Evolutionary conservation across 2,329 filamentous ascomycete genomes (phyloP), one percentile per base, ranked within the genome.

Genomic region (Fonsecaea nubica): DNA sequence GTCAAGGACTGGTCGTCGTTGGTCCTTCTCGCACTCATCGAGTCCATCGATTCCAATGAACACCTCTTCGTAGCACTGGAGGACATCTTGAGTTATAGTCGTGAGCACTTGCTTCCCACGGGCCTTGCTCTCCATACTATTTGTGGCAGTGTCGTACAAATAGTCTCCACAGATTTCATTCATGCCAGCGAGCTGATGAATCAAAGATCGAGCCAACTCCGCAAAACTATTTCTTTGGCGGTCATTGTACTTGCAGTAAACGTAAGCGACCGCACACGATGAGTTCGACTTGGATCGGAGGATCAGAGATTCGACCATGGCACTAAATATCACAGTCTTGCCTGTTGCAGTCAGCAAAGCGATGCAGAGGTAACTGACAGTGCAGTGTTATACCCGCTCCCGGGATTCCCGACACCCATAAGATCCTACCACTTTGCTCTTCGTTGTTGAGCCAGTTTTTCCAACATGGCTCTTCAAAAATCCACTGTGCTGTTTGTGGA

Each of bases 371-470:
- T 13, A 15, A 13, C 10, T 40, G 36, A 15, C 36, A 18, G 15
- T 4, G 9, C 15, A 21, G 48, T 52, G 4, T 18, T 30, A 4
- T 21, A 52, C 48, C 48, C 9, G 48, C 48, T 21, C 15, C 48
- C 25, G 48, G 48, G 15, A 52, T 52, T 30, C 13, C 48, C 6
- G 15, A 52, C 10, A 52, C 48, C 48, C n/a, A 52, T 9, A 52
- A n/a, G n/a, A 52, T 30, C 2, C 48, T 52, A 13, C 48, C 48
- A 9, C n/a, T 52, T 30, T 52, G 10, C 48, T 52, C 18, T 52
- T 52, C 48, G 18, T 52, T 52, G 2, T 52, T 52, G 48, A 52
- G 48, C 48, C 48, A 21, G 48, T 52, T 52, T 21, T 52, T 52
- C 48, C 48, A 52, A 30, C 18, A 52, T 13, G 15, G 48, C 48